Percentiles rank a stretch among this genome's conserved stretches.
These are phyloP conservation scores for Omphalotus olearius DNA, from an alignment of 1,284 basidiomycete genomes.

Conservation along the genomic window DNA sequence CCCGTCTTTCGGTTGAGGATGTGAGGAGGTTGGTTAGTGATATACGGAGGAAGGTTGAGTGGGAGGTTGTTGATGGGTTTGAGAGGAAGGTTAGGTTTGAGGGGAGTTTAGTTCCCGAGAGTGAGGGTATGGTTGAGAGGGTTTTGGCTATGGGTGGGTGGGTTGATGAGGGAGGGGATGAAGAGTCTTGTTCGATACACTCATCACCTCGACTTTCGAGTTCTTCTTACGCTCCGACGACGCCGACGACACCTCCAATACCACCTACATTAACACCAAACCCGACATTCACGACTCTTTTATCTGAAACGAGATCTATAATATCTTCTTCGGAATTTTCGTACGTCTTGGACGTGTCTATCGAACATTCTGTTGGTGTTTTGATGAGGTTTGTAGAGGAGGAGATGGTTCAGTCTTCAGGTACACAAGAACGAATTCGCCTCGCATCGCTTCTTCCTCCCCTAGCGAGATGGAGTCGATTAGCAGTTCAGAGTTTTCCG, in stretches of 20 bases:
- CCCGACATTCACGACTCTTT: slow-evolving; percentile 55
- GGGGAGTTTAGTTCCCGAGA: slow-evolving; percentile 2
- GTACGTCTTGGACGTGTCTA: slow-evolving; percentile 58
- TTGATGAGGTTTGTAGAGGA: slow-evolving; percentile 22
- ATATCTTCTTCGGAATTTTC: slow-evolving; percentile 69
- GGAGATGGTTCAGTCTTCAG: slow-evolving; percentile 9
- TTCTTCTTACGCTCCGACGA: too few species aligned
- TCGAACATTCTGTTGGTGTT: slow-evolving; percentile 63
- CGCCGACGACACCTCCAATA: neutral
- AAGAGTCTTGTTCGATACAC: slow-evolving; percentile 1
- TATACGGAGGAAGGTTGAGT: slow-evolving; percentile 45
- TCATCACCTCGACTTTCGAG: too few species aligned
- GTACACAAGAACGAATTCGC: slow-evolving; percentile 44
- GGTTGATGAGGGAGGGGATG: neutral
- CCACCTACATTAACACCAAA: slow-evolving; percentile 31
- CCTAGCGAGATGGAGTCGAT: slow-evolving; percentile 70
- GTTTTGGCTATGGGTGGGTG: slow-evolving; percentile 10
- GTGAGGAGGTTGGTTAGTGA: slow-evolving; percentile 64
- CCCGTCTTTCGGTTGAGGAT: slow-evolving; percentile 64
- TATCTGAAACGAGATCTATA: slow-evolving; percentile 65
- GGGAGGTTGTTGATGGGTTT: neutral
- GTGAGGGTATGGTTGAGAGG: slow-evolving; percentile 10
- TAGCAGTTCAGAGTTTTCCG: slow-evolving; percentile 67
- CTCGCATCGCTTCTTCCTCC: slow-evolving; percentile 77
- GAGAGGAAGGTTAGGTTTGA: neutral